These are phyloP conservation scores for Pichia sp. DNA, from an alignment of 1,139 yeast genomes.

Conservation along the genomic window DNA sequence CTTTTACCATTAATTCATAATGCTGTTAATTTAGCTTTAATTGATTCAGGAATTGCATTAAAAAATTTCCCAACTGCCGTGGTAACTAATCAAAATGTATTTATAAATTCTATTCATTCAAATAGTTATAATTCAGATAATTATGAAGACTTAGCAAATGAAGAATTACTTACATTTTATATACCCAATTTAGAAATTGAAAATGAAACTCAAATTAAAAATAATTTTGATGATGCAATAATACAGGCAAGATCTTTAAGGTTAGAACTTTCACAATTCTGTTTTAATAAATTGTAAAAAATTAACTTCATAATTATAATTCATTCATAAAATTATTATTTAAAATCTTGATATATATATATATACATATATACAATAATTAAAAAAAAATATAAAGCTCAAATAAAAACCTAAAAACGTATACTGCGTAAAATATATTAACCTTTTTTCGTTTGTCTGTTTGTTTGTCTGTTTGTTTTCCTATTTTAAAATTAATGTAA, in stretches of 20 bases:
- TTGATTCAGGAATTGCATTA: slow-evolving; percentile 78
- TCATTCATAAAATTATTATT: no score
- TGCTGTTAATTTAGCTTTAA: slow-evolving; percentile 65
- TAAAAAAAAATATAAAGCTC: no score
- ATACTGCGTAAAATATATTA: no score
- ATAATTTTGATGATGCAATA: slow-evolving; percentile 35
- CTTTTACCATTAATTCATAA: slow-evolving; percentile 47
- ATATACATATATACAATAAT: no score
- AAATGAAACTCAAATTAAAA: slow-evolving; percentile 11
- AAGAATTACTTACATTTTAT: slow-evolving; percentile 52
- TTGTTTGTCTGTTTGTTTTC: no score
- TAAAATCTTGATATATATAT: no score
- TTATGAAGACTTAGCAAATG: no score
- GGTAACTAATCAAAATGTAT: slow-evolving; percentile 19
- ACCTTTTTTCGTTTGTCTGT: no score
- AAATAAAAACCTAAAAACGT: no score
- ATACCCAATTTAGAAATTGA: slow-evolving; percentile 33
- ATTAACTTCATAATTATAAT: no score
- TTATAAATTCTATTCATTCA: slow-evolving; percentile 20
- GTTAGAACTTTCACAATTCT: slow-evolving; percentile 37
- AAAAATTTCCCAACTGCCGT: slow-evolving; percentile 60
- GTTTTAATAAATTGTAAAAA: slow-evolving; percentile 16
- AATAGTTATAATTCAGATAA: slow-evolving; percentile 10
- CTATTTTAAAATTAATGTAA: no score
- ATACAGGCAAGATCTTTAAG: slow-evolving; percentile 40